A percentile compares a stretch with the other conserved stretches of the same genome.
phyloP scores from a whole-genome alignment of 176 grass and related monocot genomes.

The Paspalum vaginatum region DNA sequence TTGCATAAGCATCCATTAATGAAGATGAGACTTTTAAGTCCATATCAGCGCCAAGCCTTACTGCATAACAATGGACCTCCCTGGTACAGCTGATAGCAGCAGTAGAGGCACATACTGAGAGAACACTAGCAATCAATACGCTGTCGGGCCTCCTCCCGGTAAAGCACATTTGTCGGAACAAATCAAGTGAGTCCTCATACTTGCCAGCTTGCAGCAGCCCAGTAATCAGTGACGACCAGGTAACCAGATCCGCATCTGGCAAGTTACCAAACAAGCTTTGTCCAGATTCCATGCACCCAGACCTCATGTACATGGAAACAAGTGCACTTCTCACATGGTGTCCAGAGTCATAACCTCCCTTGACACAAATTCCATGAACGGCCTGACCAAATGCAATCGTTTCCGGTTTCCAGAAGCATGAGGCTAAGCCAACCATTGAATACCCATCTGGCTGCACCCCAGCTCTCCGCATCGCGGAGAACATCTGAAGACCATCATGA shows the following conservation, averaged over 20 bases:
- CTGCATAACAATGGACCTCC: conserved; percentile 60
- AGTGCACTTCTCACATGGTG: conserved; percentile 64
- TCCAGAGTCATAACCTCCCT: conserved; percentile 57
- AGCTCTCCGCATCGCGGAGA: conserved; percentile 42
- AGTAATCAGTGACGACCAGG: conserved; percentile 69
- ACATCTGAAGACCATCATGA: conserved; percentile 51
- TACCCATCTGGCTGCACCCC: conserved; percentile 54
- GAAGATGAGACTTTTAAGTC: conserved; percentile 55
- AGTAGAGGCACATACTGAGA: conserved; percentile 57
- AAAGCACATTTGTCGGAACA: conserved; percentile 58
- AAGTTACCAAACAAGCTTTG: conserved; percentile 47
- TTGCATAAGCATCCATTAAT: conserved; percentile 68
- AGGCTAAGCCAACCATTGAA: conserved; percentile 62
- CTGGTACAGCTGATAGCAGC: conserved; percentile 40
- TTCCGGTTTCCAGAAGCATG: conserved; percentile 49
- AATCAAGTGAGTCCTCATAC: conserved; percentile 43
- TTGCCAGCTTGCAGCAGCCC: conserved; percentile 42
- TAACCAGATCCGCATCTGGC: conserved; percentile 53
- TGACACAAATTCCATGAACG: conserved; percentile 61
- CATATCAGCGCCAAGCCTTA: conserved; percentile 36
- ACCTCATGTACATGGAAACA: conserved; percentile 65
- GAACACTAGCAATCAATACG: conserved; percentile 57
- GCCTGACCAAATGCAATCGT: conserved; percentile 38
- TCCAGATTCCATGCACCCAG: conserved; percentile 42
- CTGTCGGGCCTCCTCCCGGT: conserved; percentile 51